These are phyloP conservation scores for Trapa bicornis DNA, from an alignment of 345 rosid genomes.

Conservation along the genomic window DNA sequence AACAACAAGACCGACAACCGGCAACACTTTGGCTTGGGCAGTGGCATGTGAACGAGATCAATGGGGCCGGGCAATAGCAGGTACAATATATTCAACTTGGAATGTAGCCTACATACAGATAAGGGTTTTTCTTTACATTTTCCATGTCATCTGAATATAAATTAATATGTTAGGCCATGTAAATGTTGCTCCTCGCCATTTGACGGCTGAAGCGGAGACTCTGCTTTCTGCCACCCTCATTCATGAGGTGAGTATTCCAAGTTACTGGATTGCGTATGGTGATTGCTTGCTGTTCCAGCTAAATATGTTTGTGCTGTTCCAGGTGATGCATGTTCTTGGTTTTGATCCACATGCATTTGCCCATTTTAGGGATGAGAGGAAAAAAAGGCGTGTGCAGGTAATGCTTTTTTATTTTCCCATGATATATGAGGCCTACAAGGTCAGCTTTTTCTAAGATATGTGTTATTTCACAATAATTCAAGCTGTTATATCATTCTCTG, in stretches of 20 bases:
- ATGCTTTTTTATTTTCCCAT: constrained; percentile 3
- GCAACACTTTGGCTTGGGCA: constrained; percentile 99
- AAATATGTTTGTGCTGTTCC: constrained; percentile 11
- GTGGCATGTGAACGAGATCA: constrained; percentile 99
- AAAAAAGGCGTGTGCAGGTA: constrained; percentile 91
- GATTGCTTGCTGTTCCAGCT: constrained; percentile 2
- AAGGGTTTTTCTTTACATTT: background rate
- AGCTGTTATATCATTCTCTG: background rate
- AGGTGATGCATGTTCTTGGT: constrained; percentile 99
- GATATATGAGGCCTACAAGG: background rate
- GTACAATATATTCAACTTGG: constrained; percentile 18
- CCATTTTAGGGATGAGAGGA: constrained; percentile 95
- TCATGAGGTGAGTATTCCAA: constrained; percentile 55
- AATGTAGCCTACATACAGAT: background rate
- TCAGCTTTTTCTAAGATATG: background rate
- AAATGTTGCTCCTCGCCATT: constrained; percentile 98
- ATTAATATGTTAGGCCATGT: constrained; percentile 68
- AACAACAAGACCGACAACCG: constrained; percentile 97
- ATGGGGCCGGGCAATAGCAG: constrained; percentile 99
- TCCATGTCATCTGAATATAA: constrained; percentile 1
- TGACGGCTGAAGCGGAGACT: constrained; percentile 94
- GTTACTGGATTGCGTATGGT: constrained; percentile 7
- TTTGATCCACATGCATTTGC: constrained; percentile 99
- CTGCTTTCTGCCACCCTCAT: constrained; percentile 94
- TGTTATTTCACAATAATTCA: background rate